phyloP scores from a whole-genome alignment of 2,329 filamentous ascomycete genomes.

The Apiospora saccharicola region DNA sequence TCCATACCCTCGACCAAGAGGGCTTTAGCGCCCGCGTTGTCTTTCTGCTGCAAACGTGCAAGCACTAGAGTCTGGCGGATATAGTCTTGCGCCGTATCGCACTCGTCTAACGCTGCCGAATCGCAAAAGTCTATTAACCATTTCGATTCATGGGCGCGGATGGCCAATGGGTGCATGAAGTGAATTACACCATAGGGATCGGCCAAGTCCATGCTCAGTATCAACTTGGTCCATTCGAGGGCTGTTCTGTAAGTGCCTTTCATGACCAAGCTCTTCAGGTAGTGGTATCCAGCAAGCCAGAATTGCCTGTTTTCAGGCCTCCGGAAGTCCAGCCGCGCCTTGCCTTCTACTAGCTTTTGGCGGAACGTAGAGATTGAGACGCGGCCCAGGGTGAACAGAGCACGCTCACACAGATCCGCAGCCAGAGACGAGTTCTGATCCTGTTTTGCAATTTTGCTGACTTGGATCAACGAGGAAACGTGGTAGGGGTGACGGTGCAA shows the following conservation, averaged over 20 bases:
- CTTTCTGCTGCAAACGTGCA: constrained; percentile 75
- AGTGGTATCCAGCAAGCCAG: constrained; percentile 88
- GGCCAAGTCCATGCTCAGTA: constrained; percentile 75
- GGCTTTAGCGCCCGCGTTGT: constrained; percentile 69
- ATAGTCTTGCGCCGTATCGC: constrained; percentile 59
- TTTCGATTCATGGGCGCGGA: constrained; percentile 79
- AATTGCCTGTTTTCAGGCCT: constrained; percentile 91
- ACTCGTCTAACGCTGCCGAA: constrained; percentile 50
- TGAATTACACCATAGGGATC: constrained; percentile 88
- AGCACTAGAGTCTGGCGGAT: constrained; percentile 79
- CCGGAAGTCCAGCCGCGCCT: constrained; percentile 80
- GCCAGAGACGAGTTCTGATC: constrained; percentile 88
- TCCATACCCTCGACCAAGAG: constrained; percentile 73
- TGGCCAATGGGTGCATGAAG: constrained; percentile 81
- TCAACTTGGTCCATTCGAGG: constrained; percentile 89
- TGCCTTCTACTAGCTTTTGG: constrained; percentile 76
- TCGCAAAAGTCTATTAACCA: constrained; percentile 77
- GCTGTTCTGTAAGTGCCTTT: constrained; percentile 95
- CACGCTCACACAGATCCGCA: constrained; percentile 87
- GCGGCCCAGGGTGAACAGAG: constrained; percentile 92
- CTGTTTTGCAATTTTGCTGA: constrained; percentile 90
- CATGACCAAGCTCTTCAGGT: constrained; percentile 83
- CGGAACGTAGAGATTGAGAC: constrained; percentile 85
- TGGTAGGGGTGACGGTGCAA: constrained; percentile 84
- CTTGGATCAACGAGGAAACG: constrained; percentile 90